Conservation (phyloP, 2,329 filamentous ascomycete species). For the Furcasterigmium sp. region DNA sequence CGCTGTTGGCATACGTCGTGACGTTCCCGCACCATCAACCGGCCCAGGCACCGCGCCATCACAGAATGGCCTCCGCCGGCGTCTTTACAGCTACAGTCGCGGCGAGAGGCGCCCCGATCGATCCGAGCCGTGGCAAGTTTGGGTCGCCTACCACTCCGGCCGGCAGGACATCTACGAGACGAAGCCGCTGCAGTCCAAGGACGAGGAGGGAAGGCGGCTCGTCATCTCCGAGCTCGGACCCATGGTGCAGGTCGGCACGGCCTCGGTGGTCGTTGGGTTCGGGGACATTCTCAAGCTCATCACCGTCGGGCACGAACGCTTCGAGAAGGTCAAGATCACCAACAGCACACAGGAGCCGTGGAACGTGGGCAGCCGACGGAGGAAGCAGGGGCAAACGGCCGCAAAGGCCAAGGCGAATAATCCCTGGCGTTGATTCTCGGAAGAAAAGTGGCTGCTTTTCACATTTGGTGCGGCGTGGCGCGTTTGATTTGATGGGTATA, state of each 20-base stretch:
- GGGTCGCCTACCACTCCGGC: conserved; percentile 43
- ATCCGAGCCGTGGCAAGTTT: conserved; percentile 46
- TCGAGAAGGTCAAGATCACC: conserved; percentile 37
- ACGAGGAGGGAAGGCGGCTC: conserved; percentile 44
- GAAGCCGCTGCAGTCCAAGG: conserved; percentile 34
- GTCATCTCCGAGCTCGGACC: conserved; percentile 64
- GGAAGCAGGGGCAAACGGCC: conserved; percentile 17
- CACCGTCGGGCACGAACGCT: conserved; percentile 59
- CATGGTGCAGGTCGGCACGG: conserved; percentile 54
- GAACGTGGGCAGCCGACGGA: conserved; percentile 32
- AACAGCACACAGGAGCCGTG: conserved; percentile 22
- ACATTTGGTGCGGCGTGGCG: not conserved
- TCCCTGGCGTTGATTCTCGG: no score
- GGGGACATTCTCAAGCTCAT: conserved; percentile 71
- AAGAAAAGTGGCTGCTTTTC: no score
- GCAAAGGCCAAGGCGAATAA: not conserved
- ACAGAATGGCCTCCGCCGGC: conserved; percentile 21
- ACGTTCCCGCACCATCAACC: conserved; percentile 20
- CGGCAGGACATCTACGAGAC: conserved; percentile 40
- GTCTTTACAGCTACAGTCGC: conserved; percentile 13
- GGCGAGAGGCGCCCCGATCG: conserved; percentile 21
- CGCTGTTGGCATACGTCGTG: conserved; percentile 57
- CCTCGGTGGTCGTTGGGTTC: conserved; percentile 64
- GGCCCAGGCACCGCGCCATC: conserved; percentile 12
- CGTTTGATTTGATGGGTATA: not conserved